Base-by-base conservation (phyloP, 2,329 filamentous ascomycete species). In the Monosporascus sp. region DNA sequence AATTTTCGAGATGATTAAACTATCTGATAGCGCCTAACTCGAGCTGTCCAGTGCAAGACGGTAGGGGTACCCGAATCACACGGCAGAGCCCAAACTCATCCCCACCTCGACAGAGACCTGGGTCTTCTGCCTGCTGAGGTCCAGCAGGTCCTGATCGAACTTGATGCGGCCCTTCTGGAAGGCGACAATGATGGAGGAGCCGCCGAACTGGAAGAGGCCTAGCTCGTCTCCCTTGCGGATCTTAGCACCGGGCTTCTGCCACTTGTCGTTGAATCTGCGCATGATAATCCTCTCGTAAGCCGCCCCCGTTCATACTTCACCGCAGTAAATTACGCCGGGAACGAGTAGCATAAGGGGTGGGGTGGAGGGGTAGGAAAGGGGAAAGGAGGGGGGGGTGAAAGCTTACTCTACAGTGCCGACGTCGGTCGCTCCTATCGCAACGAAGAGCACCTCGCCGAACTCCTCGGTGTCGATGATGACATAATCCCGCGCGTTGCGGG, bases 381-480 rank as follows among this genome's bases (percentile, higher is more conserved):
- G 8, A 6, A 41, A 3, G 38, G 47, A 38, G n/a, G 24, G 47
- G 24, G 20, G 53, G 43, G 17, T 25, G 11, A 37, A 44, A 49
- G 60, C 68, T 52, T 64, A 73, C 72, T 67, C 54, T 9, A 74
- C 72, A 17, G 68, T 68, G 1, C 71, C 72, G 1, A 73, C 71
- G 48, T 73, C 64, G 3, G 65, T 67, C 3, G 70, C 72, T 5
- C 72, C 70, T 54, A 75, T 72, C 14, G 71, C 71, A 6, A 72
- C 70, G 55, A 74, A 74, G 15, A 73, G 55, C 7, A 75, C 72
- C 31, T 70, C 63, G 3, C 72, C 70, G 65, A 73, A 74, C 49
- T 69, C 65, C 53, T 67, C 59, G 4, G 63, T 69, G 31, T 69
- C 64, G 49, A 74, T 69, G n/a, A 67, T 59, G 3, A 74, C 55